Evolutionary conservation across 176 grass and related monocot genomes (phyloP).

Genomic region (Oryza meyeriana): DNA sequence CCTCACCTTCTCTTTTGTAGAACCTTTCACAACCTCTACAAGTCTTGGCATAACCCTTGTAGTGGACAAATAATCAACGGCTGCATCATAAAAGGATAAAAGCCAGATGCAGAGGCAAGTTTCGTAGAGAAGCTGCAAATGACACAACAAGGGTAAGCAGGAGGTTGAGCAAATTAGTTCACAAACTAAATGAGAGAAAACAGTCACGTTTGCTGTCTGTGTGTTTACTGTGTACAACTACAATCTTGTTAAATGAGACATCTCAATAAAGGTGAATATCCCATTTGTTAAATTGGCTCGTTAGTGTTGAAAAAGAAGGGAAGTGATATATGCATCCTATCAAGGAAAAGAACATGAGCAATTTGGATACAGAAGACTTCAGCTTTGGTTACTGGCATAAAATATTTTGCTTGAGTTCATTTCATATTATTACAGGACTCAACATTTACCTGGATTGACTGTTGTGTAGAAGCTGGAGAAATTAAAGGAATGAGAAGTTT

Average conservation of each 20-base stretch:
- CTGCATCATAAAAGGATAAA: constrained; percentile 88
- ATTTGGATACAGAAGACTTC: background rate
- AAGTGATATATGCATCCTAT: background rate
- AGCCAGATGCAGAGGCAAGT: constrained; percentile 97
- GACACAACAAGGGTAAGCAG: constrained; percentile 30
- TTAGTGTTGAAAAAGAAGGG: background rate
- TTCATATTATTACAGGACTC: constrained; percentile 11
- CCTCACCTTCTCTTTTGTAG: constrained; percentile 92
- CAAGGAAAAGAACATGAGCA: background rate
- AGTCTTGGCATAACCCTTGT: constrained; percentile 90
- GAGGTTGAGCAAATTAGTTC: constrained; percentile 16
- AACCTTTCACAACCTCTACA: constrained; percentile 88
- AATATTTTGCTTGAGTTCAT: constrained; percentile 12
- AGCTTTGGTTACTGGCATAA: constrained; percentile 4
- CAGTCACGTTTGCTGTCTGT: background rate
- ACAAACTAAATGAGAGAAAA: constrained; percentile 4
- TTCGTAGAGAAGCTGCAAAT: constrained; percentile 91
- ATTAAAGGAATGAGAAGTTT: constrained; percentile 93
- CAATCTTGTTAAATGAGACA: constrained; percentile 15
- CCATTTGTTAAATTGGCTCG: background rate
- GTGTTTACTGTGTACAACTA: background rate
- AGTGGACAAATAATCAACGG: constrained; percentile 86
- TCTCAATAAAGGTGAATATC: background rate
- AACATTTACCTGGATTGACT: constrained; percentile 82
- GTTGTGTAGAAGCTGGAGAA: constrained; percentile 83